Base-by-base conservation (phyloP, 31 red algal species). In the Asparagopsis taxiformis region DNA sequence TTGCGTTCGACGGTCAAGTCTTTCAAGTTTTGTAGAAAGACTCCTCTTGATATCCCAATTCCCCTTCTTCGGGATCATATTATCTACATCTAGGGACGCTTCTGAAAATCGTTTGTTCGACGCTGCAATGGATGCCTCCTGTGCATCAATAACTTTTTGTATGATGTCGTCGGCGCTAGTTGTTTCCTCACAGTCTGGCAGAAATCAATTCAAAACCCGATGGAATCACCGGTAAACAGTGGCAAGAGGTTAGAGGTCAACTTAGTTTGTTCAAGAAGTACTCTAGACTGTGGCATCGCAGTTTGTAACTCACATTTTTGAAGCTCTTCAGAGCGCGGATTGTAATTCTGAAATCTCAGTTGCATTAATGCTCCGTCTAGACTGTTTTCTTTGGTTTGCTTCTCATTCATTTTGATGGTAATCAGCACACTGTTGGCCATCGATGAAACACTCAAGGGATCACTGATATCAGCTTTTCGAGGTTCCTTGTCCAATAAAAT, bases 41-140 rank as follows among this genome's bases (percentile, higher is more conserved):
- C 55, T 65, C 24, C 60, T 70, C 68, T 90, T 80, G 62, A 90
- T 74, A 37, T 90, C 85, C 68, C 73, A 79, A 28, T 80, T 80
- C 3, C 58, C 75, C 53, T 90, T 90, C 34, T 62, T 55, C 1
- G 85, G 85, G 31, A 80, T 52, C 1, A 79, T 49, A 36, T 90
- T 90, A 59, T 90, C 75, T 21, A 68, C 23, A 58, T 80, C 85
- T 44, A 90, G 52, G 8, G 75, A 23, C 3, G 74, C 70, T 34
- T 80, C 74, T 55, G 43, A 48, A 55, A 90, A 90, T 32, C 80
- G 80, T 64, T 51, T 46, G 20, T 65, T 68, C 13, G 85, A 48
- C 8, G 74, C 52, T 19, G 50, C 44, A 28, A 90, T 48, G 22
- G 57, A 17, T 24, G 49, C 33, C 19, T 80, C 67, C 17, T 75